Percentiles rank a stretch among this genome's conserved stretches.
Evolutionary conservation across 129 eudicot species (phyloP).

Genomic region (Glebionis coronaria): DNA sequence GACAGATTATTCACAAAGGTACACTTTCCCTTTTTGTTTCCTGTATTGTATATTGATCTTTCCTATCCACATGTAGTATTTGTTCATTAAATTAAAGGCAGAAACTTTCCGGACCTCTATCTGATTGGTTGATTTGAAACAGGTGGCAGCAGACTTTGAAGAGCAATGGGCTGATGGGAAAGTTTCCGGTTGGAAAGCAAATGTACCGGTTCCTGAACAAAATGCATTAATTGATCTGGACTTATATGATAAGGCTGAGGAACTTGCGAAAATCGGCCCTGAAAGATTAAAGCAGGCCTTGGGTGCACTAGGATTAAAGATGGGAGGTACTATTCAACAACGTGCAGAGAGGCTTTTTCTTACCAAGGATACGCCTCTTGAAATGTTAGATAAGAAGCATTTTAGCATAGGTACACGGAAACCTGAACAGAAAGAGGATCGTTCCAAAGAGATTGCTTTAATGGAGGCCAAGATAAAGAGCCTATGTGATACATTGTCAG

Average conservation of each 20-base stretch:
- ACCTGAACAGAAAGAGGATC: constrained; percentile 57
- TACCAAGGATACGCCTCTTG: constrained; percentile 60
- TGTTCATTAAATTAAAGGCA: background rate
- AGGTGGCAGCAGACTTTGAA: constrained; percentile 85
- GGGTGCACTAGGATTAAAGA: too few species aligned
- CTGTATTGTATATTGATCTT: background rate
- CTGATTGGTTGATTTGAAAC: constrained; percentile 23
- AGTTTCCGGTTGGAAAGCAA: too few species aligned
- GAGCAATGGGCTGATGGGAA: too few species aligned
- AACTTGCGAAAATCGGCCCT: too few species aligned
- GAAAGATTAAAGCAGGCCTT: too few species aligned
- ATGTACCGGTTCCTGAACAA: too few species aligned
- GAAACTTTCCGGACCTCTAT: background rate
- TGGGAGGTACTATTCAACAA: too few species aligned
- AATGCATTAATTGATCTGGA: too few species aligned
- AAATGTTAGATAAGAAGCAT: constrained; percentile 76
- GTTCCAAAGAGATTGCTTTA: constrained; percentile 65
- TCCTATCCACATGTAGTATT: background rate
- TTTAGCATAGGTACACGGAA: constrained; percentile 38
- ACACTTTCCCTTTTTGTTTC: background rate
- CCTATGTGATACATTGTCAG: constrained; percentile 72
- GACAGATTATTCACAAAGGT: constrained; percentile 95
- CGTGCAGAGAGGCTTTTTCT: too few species aligned
- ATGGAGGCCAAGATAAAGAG: constrained; percentile 74
- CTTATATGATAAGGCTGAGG: too few species aligned